Base-by-base conservation (phyloP, 2,329 filamentous ascomycete species). In the Penicillium sp. region DNA sequence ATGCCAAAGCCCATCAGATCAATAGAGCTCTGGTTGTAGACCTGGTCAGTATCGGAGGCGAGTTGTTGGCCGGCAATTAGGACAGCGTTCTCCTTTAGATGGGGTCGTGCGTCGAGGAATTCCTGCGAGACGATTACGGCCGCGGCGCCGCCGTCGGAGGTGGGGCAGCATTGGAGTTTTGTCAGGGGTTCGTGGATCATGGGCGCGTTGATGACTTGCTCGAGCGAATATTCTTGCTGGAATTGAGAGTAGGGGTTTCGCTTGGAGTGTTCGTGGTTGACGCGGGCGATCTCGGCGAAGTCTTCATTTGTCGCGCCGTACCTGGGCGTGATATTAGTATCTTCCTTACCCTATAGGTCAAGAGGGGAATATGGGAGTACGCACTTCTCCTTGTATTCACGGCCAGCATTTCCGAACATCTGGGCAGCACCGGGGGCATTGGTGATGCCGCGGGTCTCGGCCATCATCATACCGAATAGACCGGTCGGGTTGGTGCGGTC, bases 231-330 rank as follows among this genome's bases (percentile, higher is more conserved):
- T 69, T 93, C 90, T 67, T 95, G 85, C 67, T 88, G 88, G 81
- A 99, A 97, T 75, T 97, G 93, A n/a, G 91, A 93, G 80, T 99
- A 99, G 8, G 93, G 93, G 80, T 97, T 97, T 61, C 88, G 84
- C 71, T 88, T 88, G 18, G 87, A 92, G 81, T 99, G 94, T 57
- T 86, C 86, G 75, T 97, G 93, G 80, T 96, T 97, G 70, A 97
- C 76, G 62, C 93, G 86, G 8, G 85, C 93, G 67, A 97, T 97
- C 77, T 97, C 93, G 27, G 90, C 93, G 74, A 97, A 97, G 79
- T 97, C 93, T 62, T 89, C 86, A 9, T 82, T 68, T 66, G 81
- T 89, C 52, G 93, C 94, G 49, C 92, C 93, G 72, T 90, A 91
- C 66, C 88, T 90, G 44, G 36, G 5, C 2, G 15, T 15, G 21